phyloP scores from a whole-genome alignment of 1,284 basidiomycete genomes.

The Austroboletus niveus region DNA sequence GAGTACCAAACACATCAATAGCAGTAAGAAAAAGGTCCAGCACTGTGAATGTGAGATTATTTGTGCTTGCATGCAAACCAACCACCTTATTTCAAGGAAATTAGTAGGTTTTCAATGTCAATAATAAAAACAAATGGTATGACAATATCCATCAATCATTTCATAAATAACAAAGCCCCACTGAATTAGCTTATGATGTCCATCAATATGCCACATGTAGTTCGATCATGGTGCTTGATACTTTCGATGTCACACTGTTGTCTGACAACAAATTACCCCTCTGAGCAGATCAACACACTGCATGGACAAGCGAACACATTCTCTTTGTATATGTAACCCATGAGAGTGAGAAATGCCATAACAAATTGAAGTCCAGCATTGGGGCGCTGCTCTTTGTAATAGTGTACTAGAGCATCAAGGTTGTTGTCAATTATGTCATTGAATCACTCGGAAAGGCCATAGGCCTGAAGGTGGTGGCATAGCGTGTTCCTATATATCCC shows the following conservation, averaged over 20 bases:
- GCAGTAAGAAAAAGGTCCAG: constrained; percentile 2
- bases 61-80: constrained; percentile 1
- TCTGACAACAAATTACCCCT: constrained; percentile 16
- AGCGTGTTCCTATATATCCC: background rate
- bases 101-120: too few species aligned
- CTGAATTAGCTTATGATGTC: constrained; percentile 30
- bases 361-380: constrained; percentile 6
- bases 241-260: constrained; percentile 10
- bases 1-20: background rate
- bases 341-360: background rate
- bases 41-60: constrained; percentile 6
- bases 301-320: background rate
- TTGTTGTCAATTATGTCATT: background rate
- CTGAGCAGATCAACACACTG: constrained; percentile 18
- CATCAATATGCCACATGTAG: constrained; percentile 44
- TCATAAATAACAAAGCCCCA: constrained; percentile 51
- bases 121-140: background rate
- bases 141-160: constrained; percentile 28
- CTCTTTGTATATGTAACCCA: background rate
- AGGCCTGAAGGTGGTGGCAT: too few species aligned
- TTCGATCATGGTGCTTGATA: constrained; percentile 4
- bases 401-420: background rate
- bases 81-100: background rate
- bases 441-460: background rate
- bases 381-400: constrained; percentile 1